Evolutionary conservation across 2,329 filamentous ascomycete species (phyloP).

Genomic region (Cladophialophora yegresii): DNA sequence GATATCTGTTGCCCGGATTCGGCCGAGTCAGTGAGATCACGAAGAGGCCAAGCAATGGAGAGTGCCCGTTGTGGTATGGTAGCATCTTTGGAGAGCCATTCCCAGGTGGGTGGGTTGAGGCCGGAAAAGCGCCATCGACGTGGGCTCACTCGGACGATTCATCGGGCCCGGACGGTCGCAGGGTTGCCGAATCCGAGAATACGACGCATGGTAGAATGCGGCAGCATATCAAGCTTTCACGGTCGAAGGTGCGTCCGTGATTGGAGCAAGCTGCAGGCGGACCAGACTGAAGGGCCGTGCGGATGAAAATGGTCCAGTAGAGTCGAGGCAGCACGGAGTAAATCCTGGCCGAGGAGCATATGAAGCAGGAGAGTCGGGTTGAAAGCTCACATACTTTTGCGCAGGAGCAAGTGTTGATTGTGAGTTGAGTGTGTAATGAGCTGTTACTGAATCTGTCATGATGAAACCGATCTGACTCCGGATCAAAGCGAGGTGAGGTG

Average conservation of each 20-base stretch:
- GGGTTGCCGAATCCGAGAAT: constrained; percentile 9
- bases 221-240: constrained; percentile 12
- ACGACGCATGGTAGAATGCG: not conserved
- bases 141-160: constrained; percentile 15
- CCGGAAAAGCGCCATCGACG: constrained; percentile 1
- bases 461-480: constrained; percentile 12
- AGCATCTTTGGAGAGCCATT: not conserved
- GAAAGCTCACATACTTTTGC: not conserved
- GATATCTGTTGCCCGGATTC: not conserved
- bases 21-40: constrained; percentile 5
- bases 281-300: constrained; percentile 9
- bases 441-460: constrained; percentile 6
- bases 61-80: constrained; percentile 3
- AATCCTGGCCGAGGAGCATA: not conserved
- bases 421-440: not conserved
- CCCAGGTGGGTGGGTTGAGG: not conserved
- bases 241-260: not conserved
- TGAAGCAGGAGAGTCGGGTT: not conserved
- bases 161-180: constrained; percentile 15
- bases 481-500: not conserved
- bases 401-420: not conserved
- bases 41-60: not conserved
- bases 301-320: constrained; percentile 4
- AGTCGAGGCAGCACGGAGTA: not conserved
- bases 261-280: constrained; percentile 8